Conservation (phyloP, 202 grass and related monocot species). For the Elaeis oleifera region DNA sequence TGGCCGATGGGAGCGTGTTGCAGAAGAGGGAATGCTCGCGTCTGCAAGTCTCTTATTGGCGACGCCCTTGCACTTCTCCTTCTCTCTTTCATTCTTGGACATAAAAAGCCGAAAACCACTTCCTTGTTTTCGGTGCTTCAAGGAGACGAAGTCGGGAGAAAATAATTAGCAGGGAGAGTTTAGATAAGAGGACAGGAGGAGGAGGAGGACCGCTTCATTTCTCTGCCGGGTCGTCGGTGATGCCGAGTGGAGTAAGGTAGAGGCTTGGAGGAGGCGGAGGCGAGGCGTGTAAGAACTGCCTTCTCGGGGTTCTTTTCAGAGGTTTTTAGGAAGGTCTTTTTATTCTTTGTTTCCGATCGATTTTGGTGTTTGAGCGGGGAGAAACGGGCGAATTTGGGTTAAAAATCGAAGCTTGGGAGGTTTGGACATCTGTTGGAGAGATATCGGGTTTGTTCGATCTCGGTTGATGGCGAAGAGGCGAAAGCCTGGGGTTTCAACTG, state of each 20-base stretch:
- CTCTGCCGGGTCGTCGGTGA: background rate
- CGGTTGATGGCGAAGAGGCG: background rate
- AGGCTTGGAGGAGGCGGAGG: background rate
- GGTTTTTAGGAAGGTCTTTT: too few relatives aligned
- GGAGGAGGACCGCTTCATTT: slow-evolving; percentile 14
- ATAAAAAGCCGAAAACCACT: slow-evolving; percentile 20
- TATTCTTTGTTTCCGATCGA: too few relatives aligned
- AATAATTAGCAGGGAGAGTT: background rate
- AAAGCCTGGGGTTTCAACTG: background rate
- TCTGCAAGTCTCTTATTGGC: too few relatives aligned
- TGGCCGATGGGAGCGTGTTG: too few relatives aligned
- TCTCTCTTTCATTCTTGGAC: too few relatives aligned
- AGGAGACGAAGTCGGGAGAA: slow-evolving; percentile 12
- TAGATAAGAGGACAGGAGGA: background rate
- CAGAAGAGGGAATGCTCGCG: too few relatives aligned
- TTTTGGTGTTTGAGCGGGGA: too few relatives aligned
- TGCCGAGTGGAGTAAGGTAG: slow-evolving; percentile 3
- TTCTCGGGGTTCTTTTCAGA: too few relatives aligned
- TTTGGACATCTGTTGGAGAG: background rate
- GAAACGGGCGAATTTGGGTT: too few relatives aligned
- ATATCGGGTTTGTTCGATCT: background rate
- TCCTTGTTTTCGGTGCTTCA: slow-evolving; percentile 53
- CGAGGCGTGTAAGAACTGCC: too few relatives aligned
- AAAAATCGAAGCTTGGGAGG: too few relatives aligned
- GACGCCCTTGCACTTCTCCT: too few relatives aligned